Evolutionary conservation across 345 rosid genomes (phyloP).

Genomic region (Citrus inodora): DNA sequence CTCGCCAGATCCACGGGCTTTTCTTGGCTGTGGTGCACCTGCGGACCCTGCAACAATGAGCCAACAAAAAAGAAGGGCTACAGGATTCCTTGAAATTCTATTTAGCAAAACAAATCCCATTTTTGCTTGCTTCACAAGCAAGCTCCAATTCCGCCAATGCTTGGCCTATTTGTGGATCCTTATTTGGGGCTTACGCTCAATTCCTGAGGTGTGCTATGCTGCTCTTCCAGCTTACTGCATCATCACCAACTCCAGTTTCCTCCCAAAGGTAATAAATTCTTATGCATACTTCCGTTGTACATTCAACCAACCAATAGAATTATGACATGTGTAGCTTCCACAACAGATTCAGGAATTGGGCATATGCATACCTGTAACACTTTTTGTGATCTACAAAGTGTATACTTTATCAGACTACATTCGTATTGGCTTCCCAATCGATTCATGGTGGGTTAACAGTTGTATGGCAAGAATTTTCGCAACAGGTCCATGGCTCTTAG

Average conservation of each 20-base stretch:
- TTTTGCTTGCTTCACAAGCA: conserved; percentile 10
- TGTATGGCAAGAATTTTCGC: conserved; percentile 28
- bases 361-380: conserved; percentile 13
- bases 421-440: conserved; percentile 26
- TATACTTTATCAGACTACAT: conserved; percentile 32
- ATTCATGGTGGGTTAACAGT: conserved; percentile 46
- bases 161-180: conserved; percentile 31
- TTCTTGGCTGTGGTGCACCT: conserved; percentile 53
- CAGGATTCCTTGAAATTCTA: conserved; percentile 54
- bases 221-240: conserved; percentile 57
- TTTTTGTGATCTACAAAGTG: conserved; percentile 19
- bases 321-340: too few species aligned
- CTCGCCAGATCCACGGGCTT: conserved; percentile 43
- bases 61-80: conserved; percentile 63
- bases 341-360: conserved; percentile 32
- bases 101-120: conserved; percentile 40
- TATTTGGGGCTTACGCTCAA: conserved; percentile 40
- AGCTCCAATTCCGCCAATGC: conserved; percentile 46
- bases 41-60: conserved; percentile 37
- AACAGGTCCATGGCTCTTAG: conserved; percentile 41
- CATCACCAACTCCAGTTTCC: conserved; percentile 50
- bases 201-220: conserved; percentile 60
- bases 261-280: conserved; percentile 48
- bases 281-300: too few species aligned
- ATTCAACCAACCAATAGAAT: too few species aligned